These are phyloP conservation scores for Mycosphaerelloides madeirae DNA, from an alignment of 2,329 filamentous ascomycete genomes.

Conservation along the genomic window DNA sequence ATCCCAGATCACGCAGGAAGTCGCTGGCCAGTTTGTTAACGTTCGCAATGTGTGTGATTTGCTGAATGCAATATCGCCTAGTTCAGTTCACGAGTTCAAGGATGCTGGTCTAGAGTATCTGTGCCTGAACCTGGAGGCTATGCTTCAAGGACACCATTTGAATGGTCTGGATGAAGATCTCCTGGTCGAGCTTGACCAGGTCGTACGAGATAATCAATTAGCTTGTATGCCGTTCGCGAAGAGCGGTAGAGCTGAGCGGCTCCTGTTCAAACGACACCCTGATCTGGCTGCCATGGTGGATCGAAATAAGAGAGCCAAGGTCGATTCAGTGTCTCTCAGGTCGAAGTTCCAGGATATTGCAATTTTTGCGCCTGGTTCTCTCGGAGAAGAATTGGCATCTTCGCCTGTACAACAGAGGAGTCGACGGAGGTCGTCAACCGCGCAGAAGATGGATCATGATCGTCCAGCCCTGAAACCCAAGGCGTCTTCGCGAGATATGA, in stretches of 20 bases:
- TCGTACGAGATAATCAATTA: slow-evolving; percentile 78
- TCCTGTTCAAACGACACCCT: slow-evolving; percentile 62
- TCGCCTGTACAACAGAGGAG: slow-evolving; percentile 45
- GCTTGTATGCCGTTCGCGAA: slow-evolving; percentile 71
- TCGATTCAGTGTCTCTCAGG: slow-evolving; percentile 72
- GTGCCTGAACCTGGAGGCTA: slow-evolving; percentile 82
- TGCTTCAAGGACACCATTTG: slow-evolving; percentile 82
- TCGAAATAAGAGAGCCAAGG: slow-evolving; percentile 62
- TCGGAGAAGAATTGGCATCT: slow-evolving; percentile 55
- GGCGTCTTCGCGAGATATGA: slow-evolving; percentile 68
- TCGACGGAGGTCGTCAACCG: slow-evolving; percentile 38
- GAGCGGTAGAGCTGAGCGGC: slow-evolving; percentile 64
- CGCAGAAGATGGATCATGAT: slow-evolving; percentile 39
- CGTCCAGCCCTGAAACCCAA: slow-evolving; percentile 62
- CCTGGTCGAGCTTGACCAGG: slow-evolving; percentile 71
- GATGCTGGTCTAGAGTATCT: slow-evolving; percentile 84
- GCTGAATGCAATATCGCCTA: slow-evolving; percentile 80
- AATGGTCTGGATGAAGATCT: slow-evolving; percentile 81
- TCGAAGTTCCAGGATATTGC: slow-evolving; percentile 62
- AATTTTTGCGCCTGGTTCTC: slow-evolving; percentile 54
- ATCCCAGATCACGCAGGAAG: slow-evolving; percentile 80
- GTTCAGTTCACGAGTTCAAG: slow-evolving; percentile 79
- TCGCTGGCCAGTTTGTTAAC: slow-evolving; percentile 78
- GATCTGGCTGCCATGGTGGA: slow-evolving; percentile 61
- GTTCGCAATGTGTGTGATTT: slow-evolving; percentile 80